These are phyloP conservation scores for Mycena epipterygia DNA, from an alignment of 768 basidiomycete genomes.

Conservation along the genomic window DNA sequence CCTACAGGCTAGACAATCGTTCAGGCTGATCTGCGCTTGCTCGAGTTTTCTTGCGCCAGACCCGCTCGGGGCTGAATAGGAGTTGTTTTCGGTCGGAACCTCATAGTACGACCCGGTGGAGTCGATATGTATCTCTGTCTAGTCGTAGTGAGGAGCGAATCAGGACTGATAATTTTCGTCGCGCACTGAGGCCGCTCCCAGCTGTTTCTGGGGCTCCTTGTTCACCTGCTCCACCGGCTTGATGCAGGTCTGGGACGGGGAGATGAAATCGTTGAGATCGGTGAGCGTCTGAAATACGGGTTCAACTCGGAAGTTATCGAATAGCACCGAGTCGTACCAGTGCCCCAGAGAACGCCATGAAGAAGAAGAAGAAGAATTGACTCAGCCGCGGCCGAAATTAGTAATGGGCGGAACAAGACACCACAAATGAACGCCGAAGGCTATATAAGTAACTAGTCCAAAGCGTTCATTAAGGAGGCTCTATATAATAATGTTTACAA, in stretches of 20 bases:
- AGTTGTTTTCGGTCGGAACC: slow-evolving; percentile 58
- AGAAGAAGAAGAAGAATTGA: background rate
- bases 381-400: too few relatives aligned
- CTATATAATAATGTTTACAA: background rate
- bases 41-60: slow-evolving; percentile 78
- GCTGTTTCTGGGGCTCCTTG: slow-evolving; percentile 44
- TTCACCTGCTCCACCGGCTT: slow-evolving; percentile 83
- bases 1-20: slow-evolving; percentile 99
- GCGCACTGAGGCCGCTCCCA: slow-evolving; percentile 55
- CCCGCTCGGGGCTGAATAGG: slow-evolving; percentile 28
- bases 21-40: slow-evolving; percentile 95
- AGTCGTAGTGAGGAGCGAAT: slow-evolving; percentile 11
- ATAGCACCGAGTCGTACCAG: slow-evolving; percentile 63
- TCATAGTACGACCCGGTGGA: slow-evolving; percentile 90
- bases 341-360: slow-evolving; percentile 91
- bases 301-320: slow-evolving; percentile 21
- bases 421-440: background rate
- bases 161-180: background rate
- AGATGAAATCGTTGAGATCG: slow-evolving; percentile 97
- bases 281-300: slow-evolving; percentile 76
- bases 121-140: slow-evolving; percentile 97
- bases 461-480: slow-evolving; percentile 1
- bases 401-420: slow-evolving; percentile 3
- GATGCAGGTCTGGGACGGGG: slow-evolving; percentile 96
- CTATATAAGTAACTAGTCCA: background rate